phyloP scores from a whole-genome alignment of 2,329 filamentous ascomycete genomes.

The Rhinocladiella mackenziei region DNA sequence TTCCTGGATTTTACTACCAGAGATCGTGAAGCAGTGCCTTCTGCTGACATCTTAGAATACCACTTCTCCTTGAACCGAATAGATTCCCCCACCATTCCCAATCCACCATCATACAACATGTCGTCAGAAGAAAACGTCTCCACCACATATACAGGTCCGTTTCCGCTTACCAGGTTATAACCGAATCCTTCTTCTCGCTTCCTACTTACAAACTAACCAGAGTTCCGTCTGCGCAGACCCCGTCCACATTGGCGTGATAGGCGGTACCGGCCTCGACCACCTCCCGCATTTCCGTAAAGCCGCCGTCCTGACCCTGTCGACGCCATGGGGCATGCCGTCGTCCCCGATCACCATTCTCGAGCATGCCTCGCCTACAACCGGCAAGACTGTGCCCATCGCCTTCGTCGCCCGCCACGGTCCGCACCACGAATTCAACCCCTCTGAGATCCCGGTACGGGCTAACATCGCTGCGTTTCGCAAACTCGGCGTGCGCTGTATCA shows the following conservation, averaged over 20 bases:
- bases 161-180: neutral
- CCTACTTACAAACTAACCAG: neutral
- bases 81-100: no score
- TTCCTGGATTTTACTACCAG: neutral
- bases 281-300: constrained; percentile 84
- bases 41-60: no score
- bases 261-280: constrained; percentile 85
- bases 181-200: neutral
- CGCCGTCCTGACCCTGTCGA: constrained; percentile 69
- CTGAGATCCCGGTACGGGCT: constrained; percentile 90
- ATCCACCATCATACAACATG: neutral
- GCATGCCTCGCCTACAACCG: constrained; percentile 69
- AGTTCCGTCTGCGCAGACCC: constrained; percentile 50
- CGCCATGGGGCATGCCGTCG: constrained; percentile 82
- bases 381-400: constrained; percentile 63
- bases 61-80: no score
- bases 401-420: constrained; percentile 91
- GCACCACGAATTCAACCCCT: constrained; percentile 84
- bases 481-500: constrained; percentile 82
- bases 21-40: no score
- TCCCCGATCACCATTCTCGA: constrained; percentile 80
- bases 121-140: constrained; percentile 9
- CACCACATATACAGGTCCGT: constrained; percentile 19
- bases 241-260: constrained; percentile 82
- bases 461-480: constrained; percentile 96